Base-by-base conservation (phyloP, 176 grass and related monocot species). In the Phragmites australis region DNA sequence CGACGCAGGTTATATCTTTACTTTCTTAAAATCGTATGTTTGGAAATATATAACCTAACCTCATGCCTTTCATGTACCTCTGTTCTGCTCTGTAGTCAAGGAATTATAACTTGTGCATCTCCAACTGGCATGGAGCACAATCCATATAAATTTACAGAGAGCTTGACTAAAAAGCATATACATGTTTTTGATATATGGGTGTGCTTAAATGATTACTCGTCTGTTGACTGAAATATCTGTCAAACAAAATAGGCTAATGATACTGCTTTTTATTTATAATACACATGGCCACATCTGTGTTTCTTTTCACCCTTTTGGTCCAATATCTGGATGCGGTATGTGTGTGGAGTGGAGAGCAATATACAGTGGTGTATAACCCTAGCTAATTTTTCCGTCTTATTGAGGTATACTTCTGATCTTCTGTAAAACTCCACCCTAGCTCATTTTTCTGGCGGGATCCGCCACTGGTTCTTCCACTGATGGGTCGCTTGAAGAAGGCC, bases 401-500 rank as follows among this genome's bases (percentile, higher is more conserved):
- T n/a, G n/a, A n/a, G n/a, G n/a, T n/a, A n/a, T n/a, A n/a, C n/a
- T n/a, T n/a, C n/a, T n/a, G n/a, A n/a, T n/a, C n/a, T n/a, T n/a
- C n/a, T n/a, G n/a, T n/a, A n/a, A n/a, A n/a, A n/a, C n/a, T n/a
- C n/a, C n/a, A n/a, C n/a, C n/a, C n/a, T n/a, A n/a, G n/a, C n/a
- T n/a, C n/a, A n/a, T n/a, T n/a, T n/a, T n/a, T n/a, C n/a, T n/a
- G n/a, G n/a, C n/a, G n/a, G n/a, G n/a, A n/a, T n/a, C n/a, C n/a
- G n/a, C n/a, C n/a, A n/a, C n/a, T n/a, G n/a, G 64, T 2, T 42
- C 9, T 42, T 14, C 46, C 18, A 0, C 25, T 40, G 82, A 92
- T 92, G 90, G 72, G 56, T 76, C 87, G 87, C 39, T 15, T 88
- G 21, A 92, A 87, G 54, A 89, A 59, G 64, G 25, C 66, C 51